phyloP scores from a whole-genome alignment of 805 yeast species.

The Scheffersomyces stipitis region DNA sequence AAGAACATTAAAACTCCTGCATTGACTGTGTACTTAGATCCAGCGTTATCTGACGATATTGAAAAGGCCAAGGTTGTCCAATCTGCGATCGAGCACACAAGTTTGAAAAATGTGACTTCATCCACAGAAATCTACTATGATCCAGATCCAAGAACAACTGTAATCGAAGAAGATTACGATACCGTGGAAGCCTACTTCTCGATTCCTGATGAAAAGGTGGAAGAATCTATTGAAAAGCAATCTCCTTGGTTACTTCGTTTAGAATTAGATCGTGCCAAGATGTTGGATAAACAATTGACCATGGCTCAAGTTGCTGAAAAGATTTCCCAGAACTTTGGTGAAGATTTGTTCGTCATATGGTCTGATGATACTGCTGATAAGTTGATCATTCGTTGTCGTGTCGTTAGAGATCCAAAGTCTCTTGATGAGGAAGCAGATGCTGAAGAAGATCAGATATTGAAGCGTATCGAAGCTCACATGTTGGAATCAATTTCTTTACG shows the following conservation, averaged over 20 bases:
- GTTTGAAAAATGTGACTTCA: slow-evolving; percentile 91
- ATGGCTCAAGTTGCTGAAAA: slow-evolving; percentile 98
- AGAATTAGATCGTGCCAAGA: slow-evolving; percentile 96
- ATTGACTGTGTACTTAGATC: slow-evolving; percentile 84
- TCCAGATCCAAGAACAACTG: slow-evolving; percentile 97
- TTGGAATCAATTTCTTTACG: slow-evolving; percentile 89
- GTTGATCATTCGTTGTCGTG: slow-evolving; percentile 96
- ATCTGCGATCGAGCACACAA: slow-evolving; percentile 96
- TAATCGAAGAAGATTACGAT: slow-evolving; percentile 93
- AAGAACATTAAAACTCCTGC: slow-evolving; percentile 99
- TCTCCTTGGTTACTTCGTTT: slow-evolving; percentile 97
- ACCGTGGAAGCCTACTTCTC: slow-evolving; percentile 97
- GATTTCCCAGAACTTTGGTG: slow-evolving; percentile 89
- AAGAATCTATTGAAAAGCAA: slow-evolving; percentile 88
- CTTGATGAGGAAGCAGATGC: slow-evolving; percentile 92
- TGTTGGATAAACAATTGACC: slow-evolving; percentile 96
- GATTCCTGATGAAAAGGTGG: slow-evolving; percentile 96
- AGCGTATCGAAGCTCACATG: slow-evolving; percentile 95
- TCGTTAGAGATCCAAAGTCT: slow-evolving; percentile 92
- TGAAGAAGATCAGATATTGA: slow-evolving; percentile 95
- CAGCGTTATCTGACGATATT: slow-evolving; percentile 80
- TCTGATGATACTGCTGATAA: slow-evolving; percentile 98
- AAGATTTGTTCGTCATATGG: slow-evolving; percentile 96
- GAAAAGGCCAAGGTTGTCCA: slow-evolving; percentile 93
- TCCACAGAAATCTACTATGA: slow-evolving; percentile 96